Percentiles rank a stretch among this genome's conserved stretches.
These are phyloP conservation scores for Penicillium sp. DNA, from an alignment of 2,329 filamentous ascomycete species.

Conservation along the genomic window DNA sequence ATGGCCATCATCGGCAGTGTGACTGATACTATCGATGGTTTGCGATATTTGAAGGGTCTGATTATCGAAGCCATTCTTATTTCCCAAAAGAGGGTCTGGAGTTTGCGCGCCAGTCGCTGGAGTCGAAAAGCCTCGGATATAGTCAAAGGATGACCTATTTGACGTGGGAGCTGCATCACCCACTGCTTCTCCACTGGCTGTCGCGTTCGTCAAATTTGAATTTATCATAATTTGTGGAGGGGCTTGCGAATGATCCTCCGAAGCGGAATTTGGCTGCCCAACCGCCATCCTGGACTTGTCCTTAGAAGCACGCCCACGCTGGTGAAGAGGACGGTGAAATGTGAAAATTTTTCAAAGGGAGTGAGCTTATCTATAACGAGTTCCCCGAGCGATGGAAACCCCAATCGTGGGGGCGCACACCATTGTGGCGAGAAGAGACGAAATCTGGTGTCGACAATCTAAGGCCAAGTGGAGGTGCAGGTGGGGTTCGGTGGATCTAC, in stretches of 20 bases:
- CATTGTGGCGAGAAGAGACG: constrained; percentile 21
- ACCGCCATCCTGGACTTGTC: constrained; percentile 15
- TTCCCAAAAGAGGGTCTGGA: constrained; percentile 33
- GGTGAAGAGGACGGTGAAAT: neutral
- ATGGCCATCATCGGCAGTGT: constrained; percentile 18
- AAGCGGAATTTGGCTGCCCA: constrained; percentile 11
- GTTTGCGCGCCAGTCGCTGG: constrained; percentile 36
- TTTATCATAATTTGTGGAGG: constrained; percentile 12
- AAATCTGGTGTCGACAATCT: constrained; percentile 20
- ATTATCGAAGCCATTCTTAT: constrained; percentile 18
- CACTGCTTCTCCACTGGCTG: neutral
- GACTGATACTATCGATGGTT: constrained; percentile 19
- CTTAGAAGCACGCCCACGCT: neutral
- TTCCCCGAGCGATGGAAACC: neutral
- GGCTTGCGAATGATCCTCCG: constrained; percentile 13
- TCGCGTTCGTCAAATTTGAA: constrained; percentile 5
- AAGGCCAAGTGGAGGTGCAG: constrained; percentile 6
- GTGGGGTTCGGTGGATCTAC: constrained; percentile 14
- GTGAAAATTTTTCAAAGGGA: neutral
- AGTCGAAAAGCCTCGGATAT: constrained; percentile 25
- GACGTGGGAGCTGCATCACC: constrained; percentile 21
- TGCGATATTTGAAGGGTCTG: constrained; percentile 23
- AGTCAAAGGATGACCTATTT: constrained; percentile 25
- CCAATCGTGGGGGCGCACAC: constrained; percentile 8
- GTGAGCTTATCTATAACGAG: neutral